phyloP scores from a whole-genome alignment of 371 early-diverging fungal genomes.

The Rozella allomycis region DNA sequence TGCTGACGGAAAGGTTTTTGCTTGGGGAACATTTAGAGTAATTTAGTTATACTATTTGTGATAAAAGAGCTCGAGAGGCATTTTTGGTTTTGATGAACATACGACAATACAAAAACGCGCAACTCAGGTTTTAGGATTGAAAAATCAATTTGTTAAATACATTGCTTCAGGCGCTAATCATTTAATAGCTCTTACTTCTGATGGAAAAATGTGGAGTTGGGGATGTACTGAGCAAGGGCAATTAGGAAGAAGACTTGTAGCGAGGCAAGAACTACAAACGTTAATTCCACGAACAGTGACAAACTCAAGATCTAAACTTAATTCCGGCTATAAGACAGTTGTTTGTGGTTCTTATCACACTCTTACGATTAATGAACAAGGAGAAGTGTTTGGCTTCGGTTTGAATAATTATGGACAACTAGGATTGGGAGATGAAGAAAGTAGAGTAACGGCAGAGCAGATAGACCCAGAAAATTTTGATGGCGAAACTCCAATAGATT shows the following conservation, averaged over 20 bases:
- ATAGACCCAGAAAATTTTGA: constrained; percentile 21
- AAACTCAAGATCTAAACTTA: constrained; percentile 7
- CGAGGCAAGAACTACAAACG: constrained; percentile 8
- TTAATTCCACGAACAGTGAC: constrained; percentile 18
- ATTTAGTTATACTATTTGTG: background rate
- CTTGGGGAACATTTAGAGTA: constrained; percentile 81
- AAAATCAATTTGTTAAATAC: constrained; percentile 30
- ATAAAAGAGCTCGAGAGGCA: constrained; percentile 25
- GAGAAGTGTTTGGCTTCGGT: constrained; percentile 65
- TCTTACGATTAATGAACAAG: constrained; percentile 40
- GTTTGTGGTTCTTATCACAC: constrained; percentile 72
- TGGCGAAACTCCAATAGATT: constrained; percentile 20
- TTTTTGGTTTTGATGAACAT: constrained; percentile 28
- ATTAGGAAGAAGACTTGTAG: constrained; percentile 36
- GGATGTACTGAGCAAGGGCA: constrained; percentile 87
- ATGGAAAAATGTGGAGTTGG: constrained; percentile 65
- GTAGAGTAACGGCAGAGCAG: constrained; percentile 19
- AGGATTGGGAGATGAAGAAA: constrained; percentile 33
- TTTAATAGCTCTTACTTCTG: constrained; percentile 48
- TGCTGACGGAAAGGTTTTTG: constrained; percentile 55
- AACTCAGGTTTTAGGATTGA: constrained; percentile 22
- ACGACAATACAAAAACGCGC: constrained; percentile 42
- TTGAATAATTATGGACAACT: constrained; percentile 86
- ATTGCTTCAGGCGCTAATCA: constrained; percentile 82
- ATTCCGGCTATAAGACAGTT: constrained; percentile 38